phyloP scores from a whole-genome alignment of 805 yeast species.

The Barnettozyma salicaria region DNA sequence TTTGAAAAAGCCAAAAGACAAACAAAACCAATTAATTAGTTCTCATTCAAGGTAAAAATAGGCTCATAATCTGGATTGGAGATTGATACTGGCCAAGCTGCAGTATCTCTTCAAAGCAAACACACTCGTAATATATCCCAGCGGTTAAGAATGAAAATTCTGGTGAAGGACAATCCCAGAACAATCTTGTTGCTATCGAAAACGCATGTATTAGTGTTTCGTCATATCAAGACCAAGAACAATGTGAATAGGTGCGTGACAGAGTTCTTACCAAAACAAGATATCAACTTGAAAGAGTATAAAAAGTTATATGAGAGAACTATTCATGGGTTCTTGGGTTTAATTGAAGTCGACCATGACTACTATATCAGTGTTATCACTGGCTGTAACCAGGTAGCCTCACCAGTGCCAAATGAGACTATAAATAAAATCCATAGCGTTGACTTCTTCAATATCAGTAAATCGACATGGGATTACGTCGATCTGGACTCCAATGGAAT shows the following conservation, averaged over 20 bases:
- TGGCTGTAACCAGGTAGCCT: conserved; percentile 70
- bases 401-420: conserved; percentile 72
- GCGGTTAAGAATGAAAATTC: conserved; percentile 38
- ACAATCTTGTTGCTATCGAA: conserved; percentile 38
- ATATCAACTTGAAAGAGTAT: conserved; percentile 34
- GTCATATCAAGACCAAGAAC: conserved; percentile 31
- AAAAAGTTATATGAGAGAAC: conserved; percentile 39
- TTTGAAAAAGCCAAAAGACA: too few species aligned
- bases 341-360: conserved; percentile 62
- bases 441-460: conserved; percentile 75
- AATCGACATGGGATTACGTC: conserved; percentile 72
- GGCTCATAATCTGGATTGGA: too few species aligned
- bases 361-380: conserved; percentile 76
- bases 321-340: conserved; percentile 70
- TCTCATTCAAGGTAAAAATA: too few species aligned
- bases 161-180: conserved; percentile 32
- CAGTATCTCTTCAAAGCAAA: too few species aligned
- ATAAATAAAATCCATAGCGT: conserved; percentile 79
- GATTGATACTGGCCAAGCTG: too few species aligned
- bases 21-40: too few species aligned
- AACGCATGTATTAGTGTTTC: conserved; percentile 41
- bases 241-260: conserved; percentile 38
- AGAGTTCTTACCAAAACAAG: conserved; percentile 38
- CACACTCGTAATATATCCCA: too few species aligned
- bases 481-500: conserved; percentile 64